Base-by-base conservation (phyloP, 169 alveolate genomes). In the Besnoitia besnoiti region DNA sequence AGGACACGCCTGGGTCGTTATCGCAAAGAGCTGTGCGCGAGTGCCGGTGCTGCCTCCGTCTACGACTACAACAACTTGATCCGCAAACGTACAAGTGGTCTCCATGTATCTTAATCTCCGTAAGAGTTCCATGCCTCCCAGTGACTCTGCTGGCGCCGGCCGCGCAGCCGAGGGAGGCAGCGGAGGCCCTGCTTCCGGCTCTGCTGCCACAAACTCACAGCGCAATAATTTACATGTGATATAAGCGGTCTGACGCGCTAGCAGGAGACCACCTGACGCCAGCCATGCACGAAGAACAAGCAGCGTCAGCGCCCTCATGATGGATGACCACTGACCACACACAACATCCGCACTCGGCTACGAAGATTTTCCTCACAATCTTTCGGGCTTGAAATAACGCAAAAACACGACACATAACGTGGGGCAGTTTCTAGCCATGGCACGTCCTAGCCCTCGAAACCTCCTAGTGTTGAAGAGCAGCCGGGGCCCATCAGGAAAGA, bases 41-140 rank as follows among this genome's bases (percentile, higher is more conserved):
- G 92, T 88, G 12, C 92, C 92, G 24, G 92, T 88, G 84, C 92
- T 88, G 75, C 92, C 92, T 30, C 85, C 92, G 33, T 88, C 92
- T 19, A 88, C 47, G 33, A 88, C 92, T 4, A 88, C 62, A 27
- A 88, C 73, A 12, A 73, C 59, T 19, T 44, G 87, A 42, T 37
- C 59, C 14, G 87, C 87, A 67, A 35, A 24, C 42, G 39, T 30
- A 67, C 80, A 67, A 2, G 44, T 8, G 10, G 10, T 33, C 80
- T 67, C 80, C 10, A 14, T 35, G 14, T 35, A 30, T n/a, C 39
- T 67, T 24, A 67, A 35, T 30, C 21, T 7, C 42, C 46, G 14
- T 42, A 67, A 35, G 3, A 35, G 10, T 8, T 67, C 21, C 80
- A 33, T 30, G 44, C 80, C 80, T 30, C 19, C 80, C 44, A 35